Evolutionary conservation across 345 rosid genomes (phyloP), one percentile per base, ranked within the genome.

Genomic region (Durio zibethinus): DNA sequence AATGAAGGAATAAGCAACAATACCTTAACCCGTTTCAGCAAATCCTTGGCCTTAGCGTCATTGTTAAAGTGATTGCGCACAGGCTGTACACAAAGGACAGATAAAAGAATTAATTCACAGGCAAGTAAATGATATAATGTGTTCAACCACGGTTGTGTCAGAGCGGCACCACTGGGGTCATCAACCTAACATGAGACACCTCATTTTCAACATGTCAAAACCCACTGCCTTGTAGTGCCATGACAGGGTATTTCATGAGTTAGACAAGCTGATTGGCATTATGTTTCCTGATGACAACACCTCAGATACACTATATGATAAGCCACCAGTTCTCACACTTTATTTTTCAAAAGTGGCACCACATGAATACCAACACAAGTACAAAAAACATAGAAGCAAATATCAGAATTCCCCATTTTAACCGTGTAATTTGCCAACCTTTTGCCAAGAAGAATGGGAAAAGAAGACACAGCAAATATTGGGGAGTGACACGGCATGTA

Each of bases 21-120:
- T 87, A 94, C 98, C 96, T 90, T 90, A 74, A 92, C 91, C 54
- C 88, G 89, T 78, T 87, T 90, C 80, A 89, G 79, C 74, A 94
- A 86, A 66, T 90, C 94, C 84, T 88, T 90, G 18, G 98, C 97
- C 0, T 81, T 79, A 2, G 83, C 85, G 59, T 92, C 86, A 0
- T 79, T 79, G 60, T 64, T 86, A 79, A 93, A 92, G 83, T 93
- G 98, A 77, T 90, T 86, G 4, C 97, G 97, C 5, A 94, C 92
- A 78, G 97, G 98, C 97, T 94, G 88, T 78, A 76, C 40, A 57
- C 29, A 67, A 12, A 74, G 23, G 33, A 40, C 25, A n/a, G 48
- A 59, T 2, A 23, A 20, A 18, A 48, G 66, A 42, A 3, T 62
- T 45, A 72, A 8, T 48, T 45, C 38, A 52, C 52, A 27, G 60